Conservation (phyloP, 2,329 filamentous ascomycete genomes). For the Fusarium fracticaudum region DNA sequence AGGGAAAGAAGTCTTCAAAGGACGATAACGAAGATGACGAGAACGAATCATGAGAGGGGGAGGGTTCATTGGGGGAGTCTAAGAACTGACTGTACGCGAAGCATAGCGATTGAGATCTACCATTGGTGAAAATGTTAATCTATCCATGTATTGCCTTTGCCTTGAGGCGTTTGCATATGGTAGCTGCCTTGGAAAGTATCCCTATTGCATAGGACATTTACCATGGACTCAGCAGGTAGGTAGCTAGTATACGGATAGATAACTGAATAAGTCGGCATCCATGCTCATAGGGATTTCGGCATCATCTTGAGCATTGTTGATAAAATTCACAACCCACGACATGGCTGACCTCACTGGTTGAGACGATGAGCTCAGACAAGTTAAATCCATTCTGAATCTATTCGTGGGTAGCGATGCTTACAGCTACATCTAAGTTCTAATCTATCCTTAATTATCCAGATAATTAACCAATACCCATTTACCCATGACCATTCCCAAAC, state of each 20-base stretch:
- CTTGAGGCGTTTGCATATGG: background rate
- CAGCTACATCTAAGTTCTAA: background rate
- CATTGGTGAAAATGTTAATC: background rate
- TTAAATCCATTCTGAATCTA: background rate
- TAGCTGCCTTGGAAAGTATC: background rate
- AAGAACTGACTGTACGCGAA: too few relatives aligned
- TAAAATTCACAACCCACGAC: background rate
- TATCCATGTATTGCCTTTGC: background rate
- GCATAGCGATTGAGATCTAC: background rate
- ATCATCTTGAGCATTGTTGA: background rate
- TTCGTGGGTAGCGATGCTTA: background rate
- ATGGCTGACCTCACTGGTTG: background rate
- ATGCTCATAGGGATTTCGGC: background rate
- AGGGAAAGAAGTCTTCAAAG: constrained; percentile 35
- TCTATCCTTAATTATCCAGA: background rate
- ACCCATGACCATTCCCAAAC: background rate
- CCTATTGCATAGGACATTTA: background rate
- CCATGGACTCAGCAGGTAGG: background rate
- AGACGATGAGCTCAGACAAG: background rate
- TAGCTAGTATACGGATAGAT: background rate
- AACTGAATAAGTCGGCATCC: background rate
- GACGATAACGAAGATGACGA: constrained; percentile 21
- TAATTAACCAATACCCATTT: background rate
- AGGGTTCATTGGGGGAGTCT: background rate
- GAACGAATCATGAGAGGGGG: background rate